These are phyloP conservation scores for Pholiota molesta DNA, from an alignment of 768 basidiomycete species.

Conservation along the genomic window DNA sequence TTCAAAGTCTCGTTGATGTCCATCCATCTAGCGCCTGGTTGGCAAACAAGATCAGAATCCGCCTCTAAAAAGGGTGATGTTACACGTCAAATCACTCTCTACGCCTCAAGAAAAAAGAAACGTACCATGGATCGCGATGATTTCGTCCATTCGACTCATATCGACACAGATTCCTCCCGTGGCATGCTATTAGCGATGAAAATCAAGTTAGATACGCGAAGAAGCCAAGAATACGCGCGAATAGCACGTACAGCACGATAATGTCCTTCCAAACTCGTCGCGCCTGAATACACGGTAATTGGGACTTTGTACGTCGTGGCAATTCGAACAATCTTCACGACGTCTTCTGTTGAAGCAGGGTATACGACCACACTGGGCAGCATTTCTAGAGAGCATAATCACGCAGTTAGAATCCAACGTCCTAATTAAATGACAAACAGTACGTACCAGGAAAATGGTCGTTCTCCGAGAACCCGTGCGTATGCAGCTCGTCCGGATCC, in stretches of 20 bases:
- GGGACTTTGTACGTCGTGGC: conserved; percentile 80
- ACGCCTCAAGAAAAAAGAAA: neutral
- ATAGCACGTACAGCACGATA: conserved; percentile 55
- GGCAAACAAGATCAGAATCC: conserved; percentile 75
- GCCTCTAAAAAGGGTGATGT: conserved; percentile 42
- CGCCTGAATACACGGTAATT: conserved; percentile 77
- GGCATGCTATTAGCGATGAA: conserved; percentile 31
- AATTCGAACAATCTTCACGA: conserved; percentile 75
- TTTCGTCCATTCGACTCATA: conserved; percentile 76
- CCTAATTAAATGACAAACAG: neutral
- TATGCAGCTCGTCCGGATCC: conserved; percentile 50
- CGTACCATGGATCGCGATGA: conserved; percentile 72
- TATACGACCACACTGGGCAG: conserved; percentile 66
- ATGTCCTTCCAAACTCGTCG: conserved; percentile 83
- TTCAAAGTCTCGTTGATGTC: conserved; percentile 70
- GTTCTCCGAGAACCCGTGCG: conserved; percentile 58
- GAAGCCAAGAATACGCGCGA: neutral
- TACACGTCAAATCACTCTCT: neutral
- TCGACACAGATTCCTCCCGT: conserved; percentile 80
- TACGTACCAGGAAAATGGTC: conserved; percentile 53
- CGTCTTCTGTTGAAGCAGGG: conserved; percentile 75
- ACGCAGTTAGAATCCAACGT: neutral
- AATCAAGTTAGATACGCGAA: neutral
- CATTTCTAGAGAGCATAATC: conserved; percentile 32
- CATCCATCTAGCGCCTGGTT: conserved; percentile 74